Base-by-base conservation (phyloP, 257 asterid species). In the Ehretia macrophylla region DNA sequence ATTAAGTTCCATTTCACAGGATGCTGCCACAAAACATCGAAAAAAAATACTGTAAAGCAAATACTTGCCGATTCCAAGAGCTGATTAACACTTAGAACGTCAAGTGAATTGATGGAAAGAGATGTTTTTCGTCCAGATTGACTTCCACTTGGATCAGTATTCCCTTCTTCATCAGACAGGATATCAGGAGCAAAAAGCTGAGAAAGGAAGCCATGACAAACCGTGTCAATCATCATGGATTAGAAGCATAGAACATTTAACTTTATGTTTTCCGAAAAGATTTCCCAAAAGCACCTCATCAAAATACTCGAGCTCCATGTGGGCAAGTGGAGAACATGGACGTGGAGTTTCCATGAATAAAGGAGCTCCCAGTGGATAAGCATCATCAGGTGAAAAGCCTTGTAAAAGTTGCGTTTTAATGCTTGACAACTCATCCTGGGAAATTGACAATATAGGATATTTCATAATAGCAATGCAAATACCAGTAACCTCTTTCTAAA, bases 311-410 rank as follows among this genome's bases (percentile, higher is more conserved):
- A 75, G 75, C 39, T 79, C 84, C 50, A 69, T 40, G 56, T 59
- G 74, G 32, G 68, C 81, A 40, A 75, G 72, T 46, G 84, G 84
- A 66, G 84, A 79, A 65, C 74, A 65, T 38, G 84, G 77, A 57
- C 75, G 71, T 6, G 77, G 81, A n/a, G 84, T 79, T 60, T 79
- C 84, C 81, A 79, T 75, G 72, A 72, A 79, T 27, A 72, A 47
- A 58, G 81, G 73, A 63, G 62, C 69, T 64, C 79, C 84, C 52
- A 72, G 20, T 12, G 79, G 79, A 75, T 68, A 79, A 20, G 66
- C 70, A 62, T 79, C 81, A 44, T 79, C 84, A 5, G 77, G 79
- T 37, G 75, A 70, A 75, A 75, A 79, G 38, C 72, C 64, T 59
- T 72, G 70, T 39, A 58, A 42, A 59, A 79, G 79, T 56, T 62